Percentiles rank a stretch among this genome's conserved stretches.
Conservation (phyloP, 352 stramenopile genomes). For the Plasmopara viticola region DNA sequence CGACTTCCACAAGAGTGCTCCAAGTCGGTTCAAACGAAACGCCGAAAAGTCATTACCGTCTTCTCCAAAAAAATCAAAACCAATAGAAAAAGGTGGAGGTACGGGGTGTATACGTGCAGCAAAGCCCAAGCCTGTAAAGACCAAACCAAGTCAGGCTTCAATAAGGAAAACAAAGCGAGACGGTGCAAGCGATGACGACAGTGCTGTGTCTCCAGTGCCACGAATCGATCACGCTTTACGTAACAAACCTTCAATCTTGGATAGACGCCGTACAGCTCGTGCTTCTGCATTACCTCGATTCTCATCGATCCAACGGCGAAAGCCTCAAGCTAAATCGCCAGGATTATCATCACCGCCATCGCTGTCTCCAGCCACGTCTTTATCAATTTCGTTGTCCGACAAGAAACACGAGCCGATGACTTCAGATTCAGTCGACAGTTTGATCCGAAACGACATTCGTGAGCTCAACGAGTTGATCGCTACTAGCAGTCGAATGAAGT, state of each 20-base stretch:
- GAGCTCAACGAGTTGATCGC: conserved; percentile 38
- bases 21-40: conserved; percentile 5
- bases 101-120: not conserved
- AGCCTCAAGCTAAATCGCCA: conserved; percentile 1
- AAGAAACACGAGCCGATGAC: not conserved
- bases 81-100: conserved; percentile 2
- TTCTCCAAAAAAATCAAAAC: conserved; percentile 13
- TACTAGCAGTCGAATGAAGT: conserved; percentile 13
- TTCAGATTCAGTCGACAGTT: conserved; percentile 34
- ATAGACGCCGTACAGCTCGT: conserved; percentile 9
- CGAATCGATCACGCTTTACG: conserved; percentile 35
- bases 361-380: conserved; percentile 16
- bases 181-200: conserved; percentile 12
- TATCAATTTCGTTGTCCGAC: not conserved
- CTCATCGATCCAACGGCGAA: conserved; percentile 1
- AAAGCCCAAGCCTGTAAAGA: conserved; percentile 3
- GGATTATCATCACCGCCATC: conserved; percentile 16
- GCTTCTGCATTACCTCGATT: conserved; percentile 5
- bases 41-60: conserved; percentile 5
- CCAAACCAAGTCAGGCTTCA: not conserved
- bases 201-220: conserved; percentile 36
- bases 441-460: conserved; percentile 41
- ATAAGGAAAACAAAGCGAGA: not conserved
- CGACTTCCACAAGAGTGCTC: conserved; percentile 35
- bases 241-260: conserved; percentile 33